Conservation (phyloP, 2,329 filamentous ascomycete species). For the Fusarium sp. region DNA sequence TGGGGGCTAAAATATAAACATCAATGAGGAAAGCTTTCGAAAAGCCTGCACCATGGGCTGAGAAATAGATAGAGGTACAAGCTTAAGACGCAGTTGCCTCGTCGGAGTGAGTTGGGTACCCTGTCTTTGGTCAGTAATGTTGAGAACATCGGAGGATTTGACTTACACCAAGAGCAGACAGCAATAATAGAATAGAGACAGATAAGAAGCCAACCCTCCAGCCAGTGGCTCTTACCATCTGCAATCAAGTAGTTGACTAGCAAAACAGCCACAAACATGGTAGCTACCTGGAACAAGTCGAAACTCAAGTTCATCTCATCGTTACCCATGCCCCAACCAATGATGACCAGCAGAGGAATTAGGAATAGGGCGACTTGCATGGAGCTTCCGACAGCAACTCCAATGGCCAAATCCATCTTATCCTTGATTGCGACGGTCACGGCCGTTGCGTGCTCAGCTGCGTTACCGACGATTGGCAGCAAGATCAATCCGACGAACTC, state of each 20-base stretch:
- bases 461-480: constrained; percentile 85
- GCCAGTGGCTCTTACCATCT: constrained; percentile 85
- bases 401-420: constrained; percentile 87
- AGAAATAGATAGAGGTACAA: background rate
- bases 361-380: constrained; percentile 86
- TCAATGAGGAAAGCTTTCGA: background rate
- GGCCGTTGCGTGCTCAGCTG: constrained; percentile 83
- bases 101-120: constrained; percentile 35
- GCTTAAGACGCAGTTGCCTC: background rate
- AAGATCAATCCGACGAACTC: constrained; percentile 85
- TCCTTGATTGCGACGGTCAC: constrained; percentile 85
- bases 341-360: constrained; percentile 79
- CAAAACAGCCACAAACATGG: constrained; percentile 84
- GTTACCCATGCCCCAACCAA: constrained; percentile 79
- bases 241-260: constrained; percentile 88
- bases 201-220: constrained; percentile 81
- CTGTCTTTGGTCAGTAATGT: constrained; percentile 26
- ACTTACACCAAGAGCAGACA: constrained; percentile 71
- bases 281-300: constrained; percentile 88
- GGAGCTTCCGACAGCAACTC: constrained; percentile 81
- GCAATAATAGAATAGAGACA: constrained; percentile 85
- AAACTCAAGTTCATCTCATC: constrained; percentile 86
- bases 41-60: background rate
- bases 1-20: background rate
- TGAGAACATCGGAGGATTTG: background rate